Evolutionary conservation across 2,329 filamentous ascomycete species (phyloP), one percentile per base, ranked within the genome.

Genomic region (Colletotrichum chlorophyti): DNA sequence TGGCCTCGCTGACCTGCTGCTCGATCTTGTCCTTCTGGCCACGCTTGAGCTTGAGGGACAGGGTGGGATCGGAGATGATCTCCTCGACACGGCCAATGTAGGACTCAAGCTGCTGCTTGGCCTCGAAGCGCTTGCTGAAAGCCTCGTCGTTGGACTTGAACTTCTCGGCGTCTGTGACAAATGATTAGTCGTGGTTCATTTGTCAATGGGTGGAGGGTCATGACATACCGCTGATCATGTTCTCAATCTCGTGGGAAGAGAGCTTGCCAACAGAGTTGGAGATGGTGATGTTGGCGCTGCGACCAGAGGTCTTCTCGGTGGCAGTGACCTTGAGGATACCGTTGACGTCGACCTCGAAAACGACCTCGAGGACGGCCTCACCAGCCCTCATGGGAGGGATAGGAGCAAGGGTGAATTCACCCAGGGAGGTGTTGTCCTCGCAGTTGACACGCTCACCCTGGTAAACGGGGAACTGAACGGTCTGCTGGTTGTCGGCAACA

Each of bases 21-120:
- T 99, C 95, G 67, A 99, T 97, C 90, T 97, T 98, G 82, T 97
- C 93, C 90, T 97, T 97, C 86, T 96, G 93, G 77, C 92, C 93
- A 72, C 94, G 93, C 91, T 98, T 98, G 76, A 99, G 86, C 88
- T 96, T 97, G 74, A 98, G 86, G 65, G 92, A 95, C 81, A 97
- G 90, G 41, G 90, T 92, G 60, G 95, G 95, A 84, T 99, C 95
- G 41, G 92, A 96, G 77, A 98, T 88, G 72, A 99, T 97, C 84
- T 99, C 95, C 87, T 99, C 95, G 65, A 98, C 94, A 75, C 94
- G 92, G 76, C 91, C 89, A 78, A 99, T 97, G 87, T 99, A 99
- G 48, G 92, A 94, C 86, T 99, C 95, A 67, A 99, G 91, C 83
- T 97, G 93, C 84, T 99, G 95, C 84, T 96, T 93, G 65, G 95